Evolutionary conservation across 768 basidiomycete species (phyloP).

Genomic region (Rhodotorula sphaerocarpa): DNA sequence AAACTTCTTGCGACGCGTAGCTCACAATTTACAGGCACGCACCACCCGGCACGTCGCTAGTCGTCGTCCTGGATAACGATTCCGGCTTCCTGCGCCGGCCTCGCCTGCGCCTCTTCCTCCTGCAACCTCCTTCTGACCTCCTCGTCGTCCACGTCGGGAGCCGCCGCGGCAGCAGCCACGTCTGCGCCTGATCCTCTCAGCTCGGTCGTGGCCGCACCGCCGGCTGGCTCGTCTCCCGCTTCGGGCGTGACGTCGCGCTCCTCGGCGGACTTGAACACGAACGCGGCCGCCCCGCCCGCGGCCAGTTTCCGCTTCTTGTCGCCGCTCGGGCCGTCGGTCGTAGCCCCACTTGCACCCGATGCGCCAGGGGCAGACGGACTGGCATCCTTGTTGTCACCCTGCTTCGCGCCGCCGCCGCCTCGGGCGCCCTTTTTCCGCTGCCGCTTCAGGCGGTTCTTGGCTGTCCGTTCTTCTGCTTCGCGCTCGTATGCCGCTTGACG

Average conservation of each 20-base stretch:
- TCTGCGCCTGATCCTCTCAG: neutral
- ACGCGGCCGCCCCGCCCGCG: neutral
- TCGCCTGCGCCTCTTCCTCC: slow-evolving; percentile 4
- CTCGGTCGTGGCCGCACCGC: neutral
- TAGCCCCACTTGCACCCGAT: too few species aligned
- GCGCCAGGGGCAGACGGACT: too few species aligned
- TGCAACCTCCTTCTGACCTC: neutral
- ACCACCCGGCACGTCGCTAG: too few species aligned
- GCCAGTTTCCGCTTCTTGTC: neutral
- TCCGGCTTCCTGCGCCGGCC: slow-evolving; percentile 21
- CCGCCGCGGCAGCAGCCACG: neutral
- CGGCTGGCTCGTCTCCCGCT: too few species aligned
- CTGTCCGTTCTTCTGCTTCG: slow-evolving; percentile 72
- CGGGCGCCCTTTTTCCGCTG: slow-evolving; percentile 80
- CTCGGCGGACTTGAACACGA: slow-evolving; percentile 1
- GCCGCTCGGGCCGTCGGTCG: too few species aligned
- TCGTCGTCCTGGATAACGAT: slow-evolving; percentile 36
- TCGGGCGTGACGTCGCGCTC: neutral
- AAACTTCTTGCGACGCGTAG: too few species aligned
- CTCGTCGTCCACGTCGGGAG: neutral
- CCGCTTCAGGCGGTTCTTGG: slow-evolving; percentile 87
- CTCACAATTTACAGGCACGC: too few species aligned
- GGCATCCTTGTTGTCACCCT: too few species aligned
- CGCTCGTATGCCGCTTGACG: slow-evolving; percentile 65
- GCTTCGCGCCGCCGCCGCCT: neutral